phyloP scores from a whole-genome alignment of 2,329 filamentous ascomycete species.

The Aspergillus fumigatus region DNA sequence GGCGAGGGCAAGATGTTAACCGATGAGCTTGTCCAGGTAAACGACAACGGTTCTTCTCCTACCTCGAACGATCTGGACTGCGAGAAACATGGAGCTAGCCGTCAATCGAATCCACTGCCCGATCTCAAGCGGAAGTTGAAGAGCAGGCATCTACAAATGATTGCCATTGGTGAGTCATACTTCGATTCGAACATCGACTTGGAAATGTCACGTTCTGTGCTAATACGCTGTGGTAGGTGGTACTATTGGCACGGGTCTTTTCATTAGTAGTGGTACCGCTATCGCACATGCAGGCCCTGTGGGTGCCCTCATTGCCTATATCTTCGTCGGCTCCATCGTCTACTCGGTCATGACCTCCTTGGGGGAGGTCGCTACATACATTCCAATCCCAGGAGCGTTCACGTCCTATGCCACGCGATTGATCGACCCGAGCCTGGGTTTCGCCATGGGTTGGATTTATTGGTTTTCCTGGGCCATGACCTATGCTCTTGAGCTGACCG shows the following conservation, averaged over 20 bases:
- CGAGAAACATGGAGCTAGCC: slow-evolving; percentile 34
- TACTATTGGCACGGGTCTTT: slow-evolving; percentile 69
- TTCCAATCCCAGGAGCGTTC: slow-evolving; percentile 72
- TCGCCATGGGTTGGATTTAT: slow-evolving; percentile 78
- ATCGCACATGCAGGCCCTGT: slow-evolving; percentile 62
- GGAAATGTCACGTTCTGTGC: background rate
- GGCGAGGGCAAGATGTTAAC: slow-evolving; percentile 21
- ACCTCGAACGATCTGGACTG: slow-evolving; percentile 29
- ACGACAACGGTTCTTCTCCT: slow-evolving; percentile 10
- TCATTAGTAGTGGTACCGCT: slow-evolving; percentile 62
- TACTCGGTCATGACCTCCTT: slow-evolving; percentile 68
- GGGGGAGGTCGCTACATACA: slow-evolving; percentile 69
- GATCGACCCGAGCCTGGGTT: slow-evolving; percentile 66
- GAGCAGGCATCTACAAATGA: slow-evolving; percentile 92
- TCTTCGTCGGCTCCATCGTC: slow-evolving; percentile 66
- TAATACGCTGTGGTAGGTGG: slow-evolving; percentile 49
- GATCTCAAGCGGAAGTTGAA: slow-evolving; percentile 72
- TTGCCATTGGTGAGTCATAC: slow-evolving; percentile 78
- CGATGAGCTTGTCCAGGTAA: slow-evolving; percentile 21
- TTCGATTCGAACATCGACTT: background rate
- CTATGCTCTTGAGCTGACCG: slow-evolving; percentile 67
- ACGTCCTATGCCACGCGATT: slow-evolving; percentile 72
- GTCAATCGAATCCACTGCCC: slow-evolving; percentile 57
- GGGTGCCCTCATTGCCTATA: slow-evolving; percentile 63
- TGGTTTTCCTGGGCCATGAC: slow-evolving; percentile 75